These are phyloP conservation scores for Sporobolomyces roseus DNA, from an alignment of 768 basidiomycete genomes.

Conservation along the genomic window DNA sequence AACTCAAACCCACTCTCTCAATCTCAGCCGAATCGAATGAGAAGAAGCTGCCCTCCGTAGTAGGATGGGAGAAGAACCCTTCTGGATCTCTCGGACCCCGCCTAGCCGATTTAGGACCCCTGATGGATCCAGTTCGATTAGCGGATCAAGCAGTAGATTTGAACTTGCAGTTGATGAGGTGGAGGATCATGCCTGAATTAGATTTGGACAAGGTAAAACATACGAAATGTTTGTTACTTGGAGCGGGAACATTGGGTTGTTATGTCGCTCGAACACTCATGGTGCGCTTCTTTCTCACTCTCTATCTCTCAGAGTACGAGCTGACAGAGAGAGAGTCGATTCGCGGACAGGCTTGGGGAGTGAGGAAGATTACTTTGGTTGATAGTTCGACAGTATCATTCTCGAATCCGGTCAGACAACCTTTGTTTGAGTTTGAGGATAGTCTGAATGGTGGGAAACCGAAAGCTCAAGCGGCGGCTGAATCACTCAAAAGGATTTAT, in stretches of 20 bases:
- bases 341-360: slow-evolving; percentile 77
- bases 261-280: slow-evolving; percentile 89
- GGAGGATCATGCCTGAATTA: slow-evolving; percentile 86
- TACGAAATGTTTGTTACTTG: slow-evolving; percentile 78
- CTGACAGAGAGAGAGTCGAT: neutral
- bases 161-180: slow-evolving; percentile 95
- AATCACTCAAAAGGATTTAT: slow-evolving; percentile 76
- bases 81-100: slow-evolving; percentile 82
- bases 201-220: slow-evolving; percentile 79
- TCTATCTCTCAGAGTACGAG: too few species aligned
- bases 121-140: slow-evolving; percentile 90
- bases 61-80: slow-evolving; percentile 94
- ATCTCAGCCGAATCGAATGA: neutral
- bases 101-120: slow-evolving; percentile 82
- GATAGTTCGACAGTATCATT: slow-evolving; percentile 90
- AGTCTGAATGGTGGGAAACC: slow-evolving; percentile 87
- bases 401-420: slow-evolving; percentile 96
- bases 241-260: slow-evolving; percentile 94
- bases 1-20: neutral
- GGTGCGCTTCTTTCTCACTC: slow-evolving; percentile 53
- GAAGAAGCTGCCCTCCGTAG: slow-evolving; percentile 57
- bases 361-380: slow-evolving; percentile 84
- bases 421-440: slow-evolving; percentile 91
- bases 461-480: slow-evolving; percentile 88
- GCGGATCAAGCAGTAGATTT: slow-evolving; percentile 97